phyloP scores from a whole-genome alignment of 129 eudicot genomes.

The Flaveria bidentis region DNA sequence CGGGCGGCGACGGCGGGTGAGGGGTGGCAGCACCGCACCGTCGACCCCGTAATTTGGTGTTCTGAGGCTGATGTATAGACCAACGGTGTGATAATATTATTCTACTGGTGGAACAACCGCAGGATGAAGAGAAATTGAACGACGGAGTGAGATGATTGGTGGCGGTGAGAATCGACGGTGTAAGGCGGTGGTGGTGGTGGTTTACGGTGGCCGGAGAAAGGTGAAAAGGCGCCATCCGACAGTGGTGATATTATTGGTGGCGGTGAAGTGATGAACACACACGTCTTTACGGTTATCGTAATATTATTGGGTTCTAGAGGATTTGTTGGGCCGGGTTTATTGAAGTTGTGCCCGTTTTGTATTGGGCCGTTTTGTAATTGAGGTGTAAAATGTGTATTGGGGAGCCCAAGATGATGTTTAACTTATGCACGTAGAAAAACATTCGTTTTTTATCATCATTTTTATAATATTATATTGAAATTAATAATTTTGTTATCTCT shows the following conservation, averaged over 20 bases:
- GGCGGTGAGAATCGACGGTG: constrained; percentile 14
- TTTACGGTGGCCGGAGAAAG: constrained; percentile 36
- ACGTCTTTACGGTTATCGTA: background rate
- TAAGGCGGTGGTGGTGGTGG: constrained; percentile 15
- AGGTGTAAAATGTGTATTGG: too few species aligned
- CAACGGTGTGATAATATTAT: constrained; percentile 8
- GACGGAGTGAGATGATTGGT: constrained; percentile 1
- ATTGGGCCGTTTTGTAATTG: too few species aligned
- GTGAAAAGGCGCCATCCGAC: constrained; percentile 32
- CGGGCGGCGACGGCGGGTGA: constrained; percentile 36
- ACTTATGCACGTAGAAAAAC: too few species aligned
- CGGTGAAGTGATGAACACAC: background rate
- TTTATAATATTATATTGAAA: too few species aligned
- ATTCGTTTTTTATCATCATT: too few species aligned
- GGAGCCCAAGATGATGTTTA: too few species aligned
- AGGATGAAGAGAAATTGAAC: background rate
- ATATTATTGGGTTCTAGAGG: too few species aligned
- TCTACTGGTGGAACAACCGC: constrained; percentile 8
- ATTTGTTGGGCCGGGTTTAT: too few species aligned
- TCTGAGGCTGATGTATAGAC: constrained; percentile 15
- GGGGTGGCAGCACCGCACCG: constrained; percentile 34
- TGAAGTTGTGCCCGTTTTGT: too few species aligned
- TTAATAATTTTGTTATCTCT: too few species aligned
- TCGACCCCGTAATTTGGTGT: constrained; percentile 10
- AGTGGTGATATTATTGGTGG: constrained; percentile 26